phyloP scores from a whole-genome alignment of 805 yeast species.

The Ogataea wickerhamii region DNA sequence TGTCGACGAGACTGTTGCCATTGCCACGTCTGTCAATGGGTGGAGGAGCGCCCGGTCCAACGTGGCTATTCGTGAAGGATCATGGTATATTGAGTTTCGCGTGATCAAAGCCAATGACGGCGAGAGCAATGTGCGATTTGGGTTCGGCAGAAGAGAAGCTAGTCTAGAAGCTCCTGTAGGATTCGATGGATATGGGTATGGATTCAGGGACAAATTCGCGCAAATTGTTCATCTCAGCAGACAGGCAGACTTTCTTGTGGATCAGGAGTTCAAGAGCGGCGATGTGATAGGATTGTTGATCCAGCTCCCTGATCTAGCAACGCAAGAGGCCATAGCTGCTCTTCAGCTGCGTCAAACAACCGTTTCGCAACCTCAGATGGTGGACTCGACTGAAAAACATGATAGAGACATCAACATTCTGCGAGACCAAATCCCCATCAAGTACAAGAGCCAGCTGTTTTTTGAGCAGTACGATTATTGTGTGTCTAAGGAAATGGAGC shows the following conservation, averaged over 20 bases:
- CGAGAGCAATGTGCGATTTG: slow-evolving; percentile 63
- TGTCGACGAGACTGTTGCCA: slow-evolving; percentile 34
- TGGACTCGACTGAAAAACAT: not conserved
- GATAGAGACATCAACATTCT: slow-evolving; percentile 44
- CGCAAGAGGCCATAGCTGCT: slow-evolving; percentile 42
- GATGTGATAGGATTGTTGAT: slow-evolving; percentile 81
- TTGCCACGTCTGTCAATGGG: slow-evolving; percentile 62
- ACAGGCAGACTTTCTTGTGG: slow-evolving; percentile 49
- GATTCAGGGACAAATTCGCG: slow-evolving; percentile 75
- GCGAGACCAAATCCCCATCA: slow-evolving; percentile 85
- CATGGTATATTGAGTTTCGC: slow-evolving; percentile 73
- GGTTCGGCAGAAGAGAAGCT: slow-evolving; percentile 82
- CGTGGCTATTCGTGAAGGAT: slow-evolving; percentile 73
- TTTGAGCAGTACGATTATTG: slow-evolving; percentile 85
- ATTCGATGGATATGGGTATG: slow-evolving; percentile 91
- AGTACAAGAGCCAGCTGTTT: slow-evolving; percentile 70
- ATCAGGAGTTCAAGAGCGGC: slow-evolving; percentile 58
- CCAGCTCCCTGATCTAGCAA: slow-evolving; percentile 53
- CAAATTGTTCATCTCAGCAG: slow-evolving; percentile 74
- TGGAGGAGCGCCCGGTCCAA: slow-evolving; percentile 80
- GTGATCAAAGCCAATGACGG: slow-evolving; percentile 35
- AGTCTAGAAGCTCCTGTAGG: slow-evolving; percentile 94
- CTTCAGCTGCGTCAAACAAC: slow-evolving; percentile 33
- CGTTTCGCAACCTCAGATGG: slow-evolving; percentile 18
- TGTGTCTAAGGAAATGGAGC: slow-evolving; percentile 66